These are phyloP conservation scores for Austropuccinia psidii DNA, from an alignment of 1,284 basidiomycete genomes.

Conservation along the genomic window DNA sequence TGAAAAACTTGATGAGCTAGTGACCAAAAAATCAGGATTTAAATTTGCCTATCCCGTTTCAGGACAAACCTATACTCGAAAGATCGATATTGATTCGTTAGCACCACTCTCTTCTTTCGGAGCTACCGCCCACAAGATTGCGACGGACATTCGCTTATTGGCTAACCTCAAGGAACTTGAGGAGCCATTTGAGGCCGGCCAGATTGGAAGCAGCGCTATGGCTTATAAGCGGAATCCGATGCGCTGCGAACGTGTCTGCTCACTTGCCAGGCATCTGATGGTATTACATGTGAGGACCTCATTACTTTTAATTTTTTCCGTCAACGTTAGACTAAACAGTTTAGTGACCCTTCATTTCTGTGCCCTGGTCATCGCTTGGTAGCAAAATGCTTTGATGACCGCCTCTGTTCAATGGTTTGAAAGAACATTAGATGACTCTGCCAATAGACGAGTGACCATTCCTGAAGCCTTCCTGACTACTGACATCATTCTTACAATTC, in stretches of 20 bases:
- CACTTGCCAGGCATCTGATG: slow-evolving; percentile 85
- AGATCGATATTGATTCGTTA: slow-evolving; percentile 91
- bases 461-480: slow-evolving; percentile 96
- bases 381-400: slow-evolving; percentile 89
- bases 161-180: slow-evolving; percentile 97
- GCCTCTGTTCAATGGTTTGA: slow-evolving; percentile 92
- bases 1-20: slow-evolving; percentile 76
- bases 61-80: slow-evolving; percentile 96
- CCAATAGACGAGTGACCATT: slow-evolving; percentile 89
- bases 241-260: slow-evolving; percentile 96
- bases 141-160: slow-evolving; percentile 77
- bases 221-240: slow-evolving; percentile 99
- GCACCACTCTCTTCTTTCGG: slow-evolving; percentile 82
- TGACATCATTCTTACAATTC: slow-evolving; percentile 87
- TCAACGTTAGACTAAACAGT: background rate
- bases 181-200: slow-evolving; percentile 97
- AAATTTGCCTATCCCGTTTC: slow-evolving; percentile 93
- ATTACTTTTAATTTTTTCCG: background rate
- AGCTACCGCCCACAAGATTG: slow-evolving; percentile 95
- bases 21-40: slow-evolving; percentile 86
- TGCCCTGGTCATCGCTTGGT: slow-evolving; percentile 44
- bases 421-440: slow-evolving; percentile 87
- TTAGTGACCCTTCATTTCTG: background rate
- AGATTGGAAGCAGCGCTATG: slow-evolving; percentile 88
- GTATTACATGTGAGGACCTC: slow-evolving; percentile 51